Evolutionary conservation across 106 monocot species (phyloP).

Genomic region (Alisma plantagoaquatica): DNA sequence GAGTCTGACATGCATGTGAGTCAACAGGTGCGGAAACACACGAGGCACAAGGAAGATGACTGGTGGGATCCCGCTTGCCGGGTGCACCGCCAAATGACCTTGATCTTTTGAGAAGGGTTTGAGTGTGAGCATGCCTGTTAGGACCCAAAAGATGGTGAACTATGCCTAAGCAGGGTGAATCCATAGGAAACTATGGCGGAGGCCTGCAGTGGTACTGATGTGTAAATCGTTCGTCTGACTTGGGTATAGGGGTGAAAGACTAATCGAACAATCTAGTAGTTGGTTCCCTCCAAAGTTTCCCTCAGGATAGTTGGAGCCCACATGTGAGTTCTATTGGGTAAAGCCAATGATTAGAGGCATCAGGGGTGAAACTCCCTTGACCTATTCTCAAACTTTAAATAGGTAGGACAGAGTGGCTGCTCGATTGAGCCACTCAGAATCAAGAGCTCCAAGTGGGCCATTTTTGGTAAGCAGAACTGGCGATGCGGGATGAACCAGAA

Average conservation of each 20-base stretch:
- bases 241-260: conserved; percentile 28
- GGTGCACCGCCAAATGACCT: conserved; percentile 8
- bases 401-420: conserved; percentile 9
- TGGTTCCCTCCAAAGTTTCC: conserved; percentile 22
- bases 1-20: conserved; percentile 18
- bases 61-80: background rate
- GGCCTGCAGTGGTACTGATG: conserved; percentile 11
- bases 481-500: conserved; percentile 30
- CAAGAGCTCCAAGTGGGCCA: conserved; percentile 44
- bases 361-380: background rate
- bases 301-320: conserved; percentile 18
- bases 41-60: conserved; percentile 21
- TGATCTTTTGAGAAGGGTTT: conserved; percentile 20
- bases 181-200: conserved; percentile 13
- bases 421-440: conserved; percentile 1
- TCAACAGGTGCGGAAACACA: conserved; percentile 8
- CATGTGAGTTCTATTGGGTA: conserved; percentile 11
- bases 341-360: conserved; percentile 15
- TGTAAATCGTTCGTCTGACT: conserved; percentile 17
- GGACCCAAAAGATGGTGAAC: too few relatives aligned
- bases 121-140: conserved; percentile 8
- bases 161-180: too few relatives aligned
- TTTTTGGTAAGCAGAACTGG: conserved; percentile 47
- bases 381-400: conserved; percentile 14
- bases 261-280: conserved; percentile 21